phyloP scores from a whole-genome alignment of 495 filamentous ascomycete species.

The Trichoderma virens region DNA sequence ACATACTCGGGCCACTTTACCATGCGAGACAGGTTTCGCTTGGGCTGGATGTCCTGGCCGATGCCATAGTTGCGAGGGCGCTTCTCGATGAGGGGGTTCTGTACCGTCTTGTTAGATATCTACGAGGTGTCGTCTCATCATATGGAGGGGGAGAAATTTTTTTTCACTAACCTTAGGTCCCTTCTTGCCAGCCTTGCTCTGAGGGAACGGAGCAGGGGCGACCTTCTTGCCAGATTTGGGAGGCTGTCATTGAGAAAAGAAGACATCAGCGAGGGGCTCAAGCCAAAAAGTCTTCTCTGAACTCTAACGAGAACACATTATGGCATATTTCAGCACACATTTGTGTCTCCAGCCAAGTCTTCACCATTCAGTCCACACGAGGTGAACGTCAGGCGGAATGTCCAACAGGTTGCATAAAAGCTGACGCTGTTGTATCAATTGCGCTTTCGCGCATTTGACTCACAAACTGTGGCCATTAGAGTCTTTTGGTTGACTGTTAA shows the following conservation, averaged over 20 bases:
- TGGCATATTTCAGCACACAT: conserved; percentile 50
- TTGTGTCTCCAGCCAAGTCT: conserved; percentile 74
- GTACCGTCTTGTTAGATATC: conserved; percentile 17
- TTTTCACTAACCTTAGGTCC: conserved; percentile 69
- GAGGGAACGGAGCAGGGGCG: conserved; percentile 92
- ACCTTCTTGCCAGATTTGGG: conserved; percentile 92
- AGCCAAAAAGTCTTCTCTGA: conserved; percentile 61
- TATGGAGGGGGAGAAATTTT: neutral
- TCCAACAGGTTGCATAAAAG: neutral
- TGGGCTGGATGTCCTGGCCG: conserved; percentile 97
- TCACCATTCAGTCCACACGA: conserved; percentile 48
- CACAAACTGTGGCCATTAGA: conserved; percentile 15
- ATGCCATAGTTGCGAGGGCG: conserved; percentile 96
- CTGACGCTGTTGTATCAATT: conserved; percentile 4
- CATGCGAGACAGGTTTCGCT: conserved; percentile 96
- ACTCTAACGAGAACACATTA: conserved; percentile 79
- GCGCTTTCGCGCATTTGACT: conserved; percentile 9
- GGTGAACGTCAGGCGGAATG: conserved; percentile 42
- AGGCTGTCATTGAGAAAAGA: conserved; percentile 99
- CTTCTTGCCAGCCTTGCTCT: conserved; percentile 96
- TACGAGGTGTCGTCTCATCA: neutral
- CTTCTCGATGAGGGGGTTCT: conserved; percentile 99
- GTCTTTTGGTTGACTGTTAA: conserved; percentile 12
- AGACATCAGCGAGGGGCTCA: conserved; percentile 68
- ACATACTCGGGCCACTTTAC: conserved; percentile 99